Base-by-base conservation (phyloP, 2,329 filamentous ascomycete genomes). In the Orbilia quercus region DNA sequence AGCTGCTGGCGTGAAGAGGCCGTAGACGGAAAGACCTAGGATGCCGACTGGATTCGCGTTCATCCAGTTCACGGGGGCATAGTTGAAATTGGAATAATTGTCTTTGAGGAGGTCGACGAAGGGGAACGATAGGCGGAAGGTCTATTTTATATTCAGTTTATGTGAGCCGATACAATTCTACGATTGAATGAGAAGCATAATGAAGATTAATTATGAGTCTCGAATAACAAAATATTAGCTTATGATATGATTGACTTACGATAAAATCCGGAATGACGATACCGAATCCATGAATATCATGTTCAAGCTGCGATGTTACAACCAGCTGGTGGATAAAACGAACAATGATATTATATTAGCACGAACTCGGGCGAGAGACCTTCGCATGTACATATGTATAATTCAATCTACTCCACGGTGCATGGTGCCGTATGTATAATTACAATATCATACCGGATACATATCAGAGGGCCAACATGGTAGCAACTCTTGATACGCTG, bases 401-500 rank as follows among this genome's bases (percentile, higher is more conserved):
- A n/a, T n/a, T n/a, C n/a, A n/a, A n/a, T n/a, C n/a, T n/a, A n/a
- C n/a, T n/a, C n/a, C n/a, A n/a, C n/a, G n/a, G n/a, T n/a, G n/a
- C n/a, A n/a, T n/a, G n/a, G n/a, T n/a, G n/a, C n/a, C n/a, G n/a
- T n/a, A n/a, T n/a, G n/a, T n/a, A n/a, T n/a, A n/a, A n/a, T n/a
- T n/a, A n/a, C n/a, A n/a, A n/a, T n/a, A n/a, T n/a, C n/a, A n/a
- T 42, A 85, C 82, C 0, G 85, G 85, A 75, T 86, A 87, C 82
- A 82, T 84, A 75, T 82, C 83, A 9, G 77, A 65, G 0, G 85
- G 84, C 36, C 87, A 85, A 2, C 79, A 76, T 1, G 84, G 84
- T 2, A 86, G 79, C 16, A 85, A 77, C 4, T 79, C 75, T 7
- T 81, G 80, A 75, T 84, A 85, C 3, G 83, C 83, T n/a, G 79